Conservation (phyloP, 2,329 filamentous ascomycete species). For the Sarocladium kiliense region DNA sequence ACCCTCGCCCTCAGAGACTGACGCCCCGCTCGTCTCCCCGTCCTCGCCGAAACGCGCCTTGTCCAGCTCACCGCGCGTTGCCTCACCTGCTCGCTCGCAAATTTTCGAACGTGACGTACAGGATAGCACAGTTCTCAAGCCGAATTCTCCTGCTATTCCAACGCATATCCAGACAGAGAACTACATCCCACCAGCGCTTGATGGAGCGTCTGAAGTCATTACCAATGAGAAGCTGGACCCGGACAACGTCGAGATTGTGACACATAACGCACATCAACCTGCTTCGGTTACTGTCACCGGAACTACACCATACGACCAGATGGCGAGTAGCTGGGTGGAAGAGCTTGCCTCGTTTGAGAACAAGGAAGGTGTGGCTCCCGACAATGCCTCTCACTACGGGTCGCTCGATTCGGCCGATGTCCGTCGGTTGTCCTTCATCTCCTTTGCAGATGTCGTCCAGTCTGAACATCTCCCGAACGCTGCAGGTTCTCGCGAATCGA, state of each 20-base stretch:
- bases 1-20: constrained; percentile 36
- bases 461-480: constrained; percentile 60
- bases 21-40: constrained; percentile 43
- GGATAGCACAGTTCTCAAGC: constrained; percentile 61
- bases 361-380: constrained; percentile 32
- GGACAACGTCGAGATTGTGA: constrained; percentile 89
- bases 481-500: constrained; percentile 59
- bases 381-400: constrained; percentile 70
- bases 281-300: constrained; percentile 61
- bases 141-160: constrained; percentile 80
- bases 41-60: constrained; percentile 62
- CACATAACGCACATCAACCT: constrained; percentile 76
- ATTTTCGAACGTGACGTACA: constrained; percentile 97
- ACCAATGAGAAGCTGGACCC: constrained; percentile 81
- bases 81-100: constrained; percentile 71
- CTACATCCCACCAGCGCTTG: constrained; percentile 84
- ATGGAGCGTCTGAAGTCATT: constrained; percentile 87
- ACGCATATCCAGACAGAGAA: constrained; percentile 93
- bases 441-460: constrained; percentile 92
- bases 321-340: constrained; percentile 48
- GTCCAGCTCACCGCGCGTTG: constrained; percentile 66
- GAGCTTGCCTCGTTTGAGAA: constrained; percentile 51
- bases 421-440: constrained; percentile 86
- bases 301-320: constrained; percentile 32
- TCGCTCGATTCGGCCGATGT: constrained; percentile 71